These are phyloP conservation scores for Erodium moschatum DNA, from an alignment of 441 rosid genomes.

Conservation along the genomic window DNA sequence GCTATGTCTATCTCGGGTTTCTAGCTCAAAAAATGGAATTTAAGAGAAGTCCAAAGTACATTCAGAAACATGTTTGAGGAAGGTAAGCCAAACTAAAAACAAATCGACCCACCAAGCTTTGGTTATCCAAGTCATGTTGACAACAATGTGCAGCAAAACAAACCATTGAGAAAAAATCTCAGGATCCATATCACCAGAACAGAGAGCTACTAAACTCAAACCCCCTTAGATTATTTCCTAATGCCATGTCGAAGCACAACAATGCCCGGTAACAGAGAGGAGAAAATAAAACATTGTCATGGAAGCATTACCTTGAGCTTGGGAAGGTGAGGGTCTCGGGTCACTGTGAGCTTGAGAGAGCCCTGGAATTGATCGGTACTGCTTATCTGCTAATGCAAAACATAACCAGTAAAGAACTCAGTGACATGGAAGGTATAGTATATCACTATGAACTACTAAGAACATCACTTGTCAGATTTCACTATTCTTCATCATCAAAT, in stretches of 20 bases:
- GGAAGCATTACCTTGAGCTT: conserved; percentile 7
- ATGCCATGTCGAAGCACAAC: too few species aligned
- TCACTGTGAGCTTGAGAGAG: background rate
- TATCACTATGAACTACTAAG: background rate
- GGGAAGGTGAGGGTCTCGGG: conserved; percentile 7
- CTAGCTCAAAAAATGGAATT: background rate
- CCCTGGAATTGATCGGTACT: conserved; percentile 5
- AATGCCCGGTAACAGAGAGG: background rate
- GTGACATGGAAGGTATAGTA: background rate
- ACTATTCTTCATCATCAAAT: background rate
- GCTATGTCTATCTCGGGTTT: background rate
- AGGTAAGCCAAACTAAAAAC: background rate
- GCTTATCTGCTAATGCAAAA: conserved; percentile 12
- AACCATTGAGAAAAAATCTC: conserved; percentile 6
- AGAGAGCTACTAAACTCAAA: conserved; percentile 8
- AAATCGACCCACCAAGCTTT: background rate
- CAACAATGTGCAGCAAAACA: conserved; percentile 10
- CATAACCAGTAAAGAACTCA: background rate
- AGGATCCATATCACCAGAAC: conserved; percentile 5
- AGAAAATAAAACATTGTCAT: background rate
- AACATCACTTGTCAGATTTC: background rate
- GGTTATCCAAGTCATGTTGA: background rate
- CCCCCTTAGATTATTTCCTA: background rate
- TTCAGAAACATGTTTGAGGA: background rate
- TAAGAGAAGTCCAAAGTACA: background rate